Conservation (phyloP, 1,139 yeast species). For the Taiozyma sp. region DNA sequence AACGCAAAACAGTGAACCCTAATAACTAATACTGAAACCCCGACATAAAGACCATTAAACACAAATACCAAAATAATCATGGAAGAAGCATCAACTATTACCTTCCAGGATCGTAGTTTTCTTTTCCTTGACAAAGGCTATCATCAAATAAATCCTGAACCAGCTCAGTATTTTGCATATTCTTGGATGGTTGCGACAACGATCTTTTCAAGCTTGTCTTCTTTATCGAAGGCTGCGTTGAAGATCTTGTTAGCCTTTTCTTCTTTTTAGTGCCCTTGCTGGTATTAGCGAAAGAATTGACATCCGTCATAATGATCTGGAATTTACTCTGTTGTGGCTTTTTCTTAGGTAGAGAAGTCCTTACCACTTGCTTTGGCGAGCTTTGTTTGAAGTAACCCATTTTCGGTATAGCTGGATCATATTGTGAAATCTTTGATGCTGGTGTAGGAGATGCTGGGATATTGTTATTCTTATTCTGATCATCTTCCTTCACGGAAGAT, state of each 20-base stretch:
- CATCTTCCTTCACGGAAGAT: slow-evolving; percentile 19
- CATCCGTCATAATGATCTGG: slow-evolving; percentile 24
- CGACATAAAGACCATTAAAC: neutral
- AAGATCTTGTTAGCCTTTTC: slow-evolving; percentile 18
- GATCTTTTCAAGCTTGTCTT: slow-evolving; percentile 20
- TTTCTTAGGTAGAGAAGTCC: slow-evolving; percentile 2
- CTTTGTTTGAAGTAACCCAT: slow-evolving; percentile 18
- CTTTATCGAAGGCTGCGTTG: slow-evolving; percentile 15
- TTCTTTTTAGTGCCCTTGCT: slow-evolving; percentile 7
- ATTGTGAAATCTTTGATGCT: slow-evolving; percentile 4
- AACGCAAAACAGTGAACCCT: neutral
- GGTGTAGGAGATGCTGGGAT: slow-evolving; percentile 14
- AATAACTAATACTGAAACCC: neutral
- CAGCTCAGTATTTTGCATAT: neutral
- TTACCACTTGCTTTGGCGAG: slow-evolving; percentile 8
- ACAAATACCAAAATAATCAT: neutral
- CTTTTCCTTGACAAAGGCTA: neutral
- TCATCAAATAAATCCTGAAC: neutral
- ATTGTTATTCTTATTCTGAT: slow-evolving; percentile 1
- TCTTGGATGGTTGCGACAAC: slow-evolving; percentile 17
- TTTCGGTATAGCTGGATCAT: slow-evolving; percentile 11
- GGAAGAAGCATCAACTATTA: neutral
- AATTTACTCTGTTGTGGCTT: slow-evolving; percentile 10
- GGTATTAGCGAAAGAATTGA: slow-evolving; percentile 16
- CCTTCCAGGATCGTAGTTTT: neutral